phyloP scores from a whole-genome alignment of 257 asterid genomes.

The Nicotiana tomentosiformis region DNA sequence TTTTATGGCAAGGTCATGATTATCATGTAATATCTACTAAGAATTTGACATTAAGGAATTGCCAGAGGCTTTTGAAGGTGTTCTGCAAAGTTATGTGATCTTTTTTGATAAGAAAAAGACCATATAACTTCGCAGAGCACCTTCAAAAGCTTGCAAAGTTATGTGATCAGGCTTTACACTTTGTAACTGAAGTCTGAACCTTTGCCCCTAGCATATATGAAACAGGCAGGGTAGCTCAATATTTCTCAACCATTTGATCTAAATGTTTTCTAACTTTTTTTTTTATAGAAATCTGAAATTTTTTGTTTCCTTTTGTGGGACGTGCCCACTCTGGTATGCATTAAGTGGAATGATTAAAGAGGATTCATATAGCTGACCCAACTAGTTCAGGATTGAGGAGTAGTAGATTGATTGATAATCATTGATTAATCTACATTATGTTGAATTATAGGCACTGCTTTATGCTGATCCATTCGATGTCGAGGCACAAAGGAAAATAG shows the following conservation, averaged over 20 bases:
- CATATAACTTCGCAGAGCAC: too few species aligned
- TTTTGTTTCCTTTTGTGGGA: neutral
- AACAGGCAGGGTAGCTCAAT: neutral
- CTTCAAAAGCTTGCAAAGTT: neutral
- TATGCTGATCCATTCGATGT: slow-evolving; percentile 98
- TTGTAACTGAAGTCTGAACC: neutral
- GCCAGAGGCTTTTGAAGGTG: neutral
- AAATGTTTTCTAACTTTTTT: neutral
- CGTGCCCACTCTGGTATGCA: neutral
- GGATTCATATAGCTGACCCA: neutral
- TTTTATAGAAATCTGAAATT: neutral
- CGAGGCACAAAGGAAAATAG: slow-evolving; percentile 95
- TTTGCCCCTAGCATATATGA: neutral
- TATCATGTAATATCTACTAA: neutral
- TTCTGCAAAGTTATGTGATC: neutral
- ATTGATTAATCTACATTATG: neutral
- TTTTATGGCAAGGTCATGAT: neutral
- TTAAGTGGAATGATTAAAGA: neutral
- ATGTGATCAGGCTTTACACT: neutral
- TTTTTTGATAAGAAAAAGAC: too few species aligned
- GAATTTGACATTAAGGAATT: neutral
- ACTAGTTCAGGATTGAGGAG: neutral
- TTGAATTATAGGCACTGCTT: slow-evolving; percentile 57
- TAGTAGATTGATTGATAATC: neutral
- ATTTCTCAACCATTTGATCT: slow-evolving; percentile 7